A percentile compares a stretch with the other conserved stretches of the same genome.
phyloP scores from a whole-genome alignment of 495 filamentous ascomycete species.

The Penicillium waksmanii region DNA sequence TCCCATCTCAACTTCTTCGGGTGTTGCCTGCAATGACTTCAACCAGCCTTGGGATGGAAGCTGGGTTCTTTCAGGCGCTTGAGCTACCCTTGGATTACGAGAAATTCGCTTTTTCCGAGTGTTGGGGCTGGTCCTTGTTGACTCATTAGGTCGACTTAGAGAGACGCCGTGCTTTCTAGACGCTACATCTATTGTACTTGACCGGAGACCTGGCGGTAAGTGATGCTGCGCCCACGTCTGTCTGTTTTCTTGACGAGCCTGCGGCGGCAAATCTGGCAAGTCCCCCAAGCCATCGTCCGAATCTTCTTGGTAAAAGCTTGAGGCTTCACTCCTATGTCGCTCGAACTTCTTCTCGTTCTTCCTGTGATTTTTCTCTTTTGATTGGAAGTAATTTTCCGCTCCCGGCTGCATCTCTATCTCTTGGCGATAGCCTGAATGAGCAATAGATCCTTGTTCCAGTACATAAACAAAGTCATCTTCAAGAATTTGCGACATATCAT shows the following conservation, averaged over 20 bases:
- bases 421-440: constrained; percentile 66
- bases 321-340: neutral
- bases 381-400: constrained; percentile 24
- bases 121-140: neutral
- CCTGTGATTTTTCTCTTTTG: neutral
- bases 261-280: constrained; percentile 6
- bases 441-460: constrained; percentile 69
- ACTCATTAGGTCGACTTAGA: neutral
- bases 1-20: neutral
- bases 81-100: neutral
- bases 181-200: constrained; percentile 12
- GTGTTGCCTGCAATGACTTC: neutral
- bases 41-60: constrained; percentile 1
- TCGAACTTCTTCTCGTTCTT: neutral
- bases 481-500: constrained; percentile 81
- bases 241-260: constrained; percentile 5
- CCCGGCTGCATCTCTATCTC: constrained; percentile 41
- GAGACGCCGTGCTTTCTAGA: neutral
- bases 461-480: constrained; percentile 80
- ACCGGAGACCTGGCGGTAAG: constrained; percentile 19
- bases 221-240: constrained; percentile 23
- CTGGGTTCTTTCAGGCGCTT: neutral
- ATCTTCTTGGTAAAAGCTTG: neutral
- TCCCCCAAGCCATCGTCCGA: neutral
- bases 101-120: neutral